Conservation (phyloP, 2,329 filamentous ascomycete genomes). For the Sporothrix curviconia region DNA sequence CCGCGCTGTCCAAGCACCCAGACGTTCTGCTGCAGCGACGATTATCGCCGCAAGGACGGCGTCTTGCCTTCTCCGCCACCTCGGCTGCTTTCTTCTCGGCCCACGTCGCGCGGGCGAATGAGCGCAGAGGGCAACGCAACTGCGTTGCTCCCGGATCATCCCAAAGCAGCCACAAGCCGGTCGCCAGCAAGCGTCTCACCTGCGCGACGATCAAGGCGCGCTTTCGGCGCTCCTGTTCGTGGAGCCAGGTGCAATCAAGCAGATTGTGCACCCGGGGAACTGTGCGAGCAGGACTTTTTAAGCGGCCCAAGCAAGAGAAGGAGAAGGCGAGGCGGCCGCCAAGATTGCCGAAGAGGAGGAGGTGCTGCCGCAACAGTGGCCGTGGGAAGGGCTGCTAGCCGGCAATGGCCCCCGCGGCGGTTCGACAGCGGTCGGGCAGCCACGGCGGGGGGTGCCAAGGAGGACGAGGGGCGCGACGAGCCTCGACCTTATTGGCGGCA, state of each 20-base stretch:
- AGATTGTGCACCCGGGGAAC: slow-evolving; percentile 95
- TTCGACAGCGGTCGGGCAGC: slow-evolving; percentile 34
- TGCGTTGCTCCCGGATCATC: slow-evolving; percentile 48
- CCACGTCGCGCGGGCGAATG: slow-evolving; percentile 35
- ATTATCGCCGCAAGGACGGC: slow-evolving; percentile 83
- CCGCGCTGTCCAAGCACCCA: slow-evolving; percentile 83
- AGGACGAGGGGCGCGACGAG: slow-evolving; percentile 73
- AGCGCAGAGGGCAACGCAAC: slow-evolving; percentile 36
- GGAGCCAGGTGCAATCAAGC: slow-evolving; percentile 94
- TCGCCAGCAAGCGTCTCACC: not conserved
- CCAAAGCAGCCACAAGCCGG: too few relatives aligned
- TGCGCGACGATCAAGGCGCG: slow-evolving; percentile 30
- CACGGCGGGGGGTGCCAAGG: slow-evolving; percentile 39
- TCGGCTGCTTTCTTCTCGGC: slow-evolving; percentile 43
- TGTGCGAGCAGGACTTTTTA: slow-evolving; percentile 98
- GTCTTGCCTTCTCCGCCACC: slow-evolving; percentile 59
- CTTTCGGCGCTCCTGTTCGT: slow-evolving; percentile 91
- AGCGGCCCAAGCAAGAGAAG: slow-evolving; percentile 86
- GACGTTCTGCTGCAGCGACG: slow-evolving; percentile 88
- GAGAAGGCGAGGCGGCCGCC: slow-evolving; percentile 56
- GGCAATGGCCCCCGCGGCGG: slow-evolving; percentile 3
- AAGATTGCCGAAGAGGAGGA: slow-evolving; percentile 35
- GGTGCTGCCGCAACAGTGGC: not conserved
- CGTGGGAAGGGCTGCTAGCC: slow-evolving; percentile 20
- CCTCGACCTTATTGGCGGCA: slow-evolving; percentile 94